phyloP scores from a whole-genome alignment of 805 yeast genomes.

The Maudiozyma serrabonitensis region DNA sequence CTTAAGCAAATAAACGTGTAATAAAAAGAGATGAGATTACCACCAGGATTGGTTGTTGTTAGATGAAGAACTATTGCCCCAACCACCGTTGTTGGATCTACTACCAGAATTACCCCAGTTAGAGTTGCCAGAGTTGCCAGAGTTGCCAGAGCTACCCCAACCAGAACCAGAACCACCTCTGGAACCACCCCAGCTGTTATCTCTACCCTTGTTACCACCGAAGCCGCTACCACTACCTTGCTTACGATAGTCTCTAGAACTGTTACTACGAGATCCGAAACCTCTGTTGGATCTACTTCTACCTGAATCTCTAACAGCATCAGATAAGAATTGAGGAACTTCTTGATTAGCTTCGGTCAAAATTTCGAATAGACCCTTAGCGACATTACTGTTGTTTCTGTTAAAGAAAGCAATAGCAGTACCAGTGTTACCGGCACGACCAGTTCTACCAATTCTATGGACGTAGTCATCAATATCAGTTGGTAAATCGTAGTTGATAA shows the following conservation, averaged over 20 bases:
- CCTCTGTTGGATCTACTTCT: constrained; percentile 46
- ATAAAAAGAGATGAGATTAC: constrained; percentile 8
- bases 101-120: neutral
- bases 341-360: constrained; percentile 96
- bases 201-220: constrained; percentile 2
- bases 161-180: constrained; percentile 14
- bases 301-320: constrained; percentile 68
- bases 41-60: constrained; percentile 17
- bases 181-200: constrained; percentile 26
- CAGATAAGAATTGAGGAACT: constrained; percentile 79
- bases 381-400: constrained; percentile 86
- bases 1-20: neutral
- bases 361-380: constrained; percentile 76
- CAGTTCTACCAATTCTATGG: constrained; percentile 99
- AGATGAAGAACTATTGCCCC: constrained; percentile 15
- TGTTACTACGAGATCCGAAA: constrained; percentile 32
- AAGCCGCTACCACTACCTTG: constrained; percentile 18
- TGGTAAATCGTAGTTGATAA: constrained; percentile 94
- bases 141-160: constrained; percentile 23
- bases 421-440: constrained; percentile 99
- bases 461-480: constrained; percentile 96
- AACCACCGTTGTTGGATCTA: neutral
- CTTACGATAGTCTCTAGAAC: constrained; percentile 45
- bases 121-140: constrained; percentile 20
- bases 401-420: constrained; percentile 96